phyloP scores from a whole-genome alignment of 2,329 filamentous ascomycete genomes.

The Neofusicoccum cordaticola region DNA sequence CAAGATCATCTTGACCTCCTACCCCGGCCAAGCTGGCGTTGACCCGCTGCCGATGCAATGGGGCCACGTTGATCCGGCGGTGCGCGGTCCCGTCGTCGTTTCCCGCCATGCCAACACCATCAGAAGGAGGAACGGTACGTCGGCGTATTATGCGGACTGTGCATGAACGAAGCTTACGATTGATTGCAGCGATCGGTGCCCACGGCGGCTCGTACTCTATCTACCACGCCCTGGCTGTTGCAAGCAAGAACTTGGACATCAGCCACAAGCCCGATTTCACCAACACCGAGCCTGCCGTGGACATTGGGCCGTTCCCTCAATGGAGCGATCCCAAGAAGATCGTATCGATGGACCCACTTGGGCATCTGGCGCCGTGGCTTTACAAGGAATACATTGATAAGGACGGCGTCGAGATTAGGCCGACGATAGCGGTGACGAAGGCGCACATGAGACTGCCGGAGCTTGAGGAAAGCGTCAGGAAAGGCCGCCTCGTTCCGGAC shows the following conservation, averaged over 20 bases:
- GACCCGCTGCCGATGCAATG: slow-evolving; percentile 86
- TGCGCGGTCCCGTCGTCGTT: slow-evolving; percentile 85
- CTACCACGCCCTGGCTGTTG: slow-evolving; percentile 90
- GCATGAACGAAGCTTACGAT: background rate
- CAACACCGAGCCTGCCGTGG: slow-evolving; percentile 87
- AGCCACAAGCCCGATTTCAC: slow-evolving; percentile 77
- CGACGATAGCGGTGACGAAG: slow-evolving; percentile 87
- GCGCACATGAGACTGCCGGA: slow-evolving; percentile 97
- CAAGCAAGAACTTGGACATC: slow-evolving; percentile 80
- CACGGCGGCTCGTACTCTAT: slow-evolving; percentile 93
- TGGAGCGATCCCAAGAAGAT: slow-evolving; percentile 93
- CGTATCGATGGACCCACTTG: slow-evolving; percentile 93
- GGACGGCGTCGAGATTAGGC: slow-evolving; percentile 79
- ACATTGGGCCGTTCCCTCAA: slow-evolving; percentile 83
- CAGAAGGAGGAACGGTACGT: slow-evolving; percentile 71
- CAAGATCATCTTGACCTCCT: slow-evolving; percentile 74
- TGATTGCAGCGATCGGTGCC: slow-evolving; percentile 58
- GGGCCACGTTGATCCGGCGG: slow-evolving; percentile 72
- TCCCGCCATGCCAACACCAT: slow-evolving; percentile 74
- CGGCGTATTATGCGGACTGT: background rate
- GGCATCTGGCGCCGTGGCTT: slow-evolving; percentile 80
- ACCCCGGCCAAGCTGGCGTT: slow-evolving; percentile 91
- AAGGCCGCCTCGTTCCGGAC: slow-evolving; percentile 72
- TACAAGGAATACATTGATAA: slow-evolving; percentile 76
- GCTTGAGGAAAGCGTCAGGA: slow-evolving; percentile 80